Evolutionary conservation across 2,329 filamentous ascomycete species (phyloP), one percentile per base, ranked within the genome.

Genomic region (Decorospora gaudefroyi): DNA sequence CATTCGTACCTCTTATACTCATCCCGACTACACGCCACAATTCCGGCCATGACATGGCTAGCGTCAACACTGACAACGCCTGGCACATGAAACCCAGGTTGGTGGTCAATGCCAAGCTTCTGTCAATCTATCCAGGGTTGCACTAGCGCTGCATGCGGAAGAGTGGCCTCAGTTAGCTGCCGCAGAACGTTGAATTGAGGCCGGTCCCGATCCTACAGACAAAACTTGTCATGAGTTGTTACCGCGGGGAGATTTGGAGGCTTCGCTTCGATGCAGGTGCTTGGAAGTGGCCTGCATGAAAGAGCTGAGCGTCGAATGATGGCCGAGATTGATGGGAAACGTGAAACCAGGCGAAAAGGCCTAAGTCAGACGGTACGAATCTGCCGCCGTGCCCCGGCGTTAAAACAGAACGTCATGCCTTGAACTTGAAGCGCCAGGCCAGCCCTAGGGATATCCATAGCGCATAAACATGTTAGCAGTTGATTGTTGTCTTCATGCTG

Each of bases 41-140:
- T 26, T 38, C 17, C 33, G 42, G 21, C 30, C 51, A 44, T 55
- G 47, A 51, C 49, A 49, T 38, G 31, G 28, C 26, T 51, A 54
- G 51, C 35, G 49, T 21, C 45, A 31, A 55, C 46, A 46, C 44
- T 32, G 38, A 29, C 42, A 28, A 23, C 15, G 35, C 35, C 37
- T 22, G 25, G 19, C n/a, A 47, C 34, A 43, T 47, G 42, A 50
- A 49, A 46, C 51, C 55, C 49, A 36, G 42, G 48, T 43, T 27
- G 31, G 40, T 52, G 46, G 46, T 38, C 29, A 18, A 46, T 36
- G 57, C 55, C 56, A 58, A 61, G 58, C 39, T 46, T 31, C 42
- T 57, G 50, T 62, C 60, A 46, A 63, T 63, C 58, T 59, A 62
- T 59, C 15, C 46, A 47, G 46, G 49, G 53, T n/a, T 39, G 42